Percentiles rank a stretch among this genome's conserved stretches.
These are phyloP conservation scores for Citrus maxima DNA, from an alignment of 345 rosid species.

Conservation along the genomic window DNA sequence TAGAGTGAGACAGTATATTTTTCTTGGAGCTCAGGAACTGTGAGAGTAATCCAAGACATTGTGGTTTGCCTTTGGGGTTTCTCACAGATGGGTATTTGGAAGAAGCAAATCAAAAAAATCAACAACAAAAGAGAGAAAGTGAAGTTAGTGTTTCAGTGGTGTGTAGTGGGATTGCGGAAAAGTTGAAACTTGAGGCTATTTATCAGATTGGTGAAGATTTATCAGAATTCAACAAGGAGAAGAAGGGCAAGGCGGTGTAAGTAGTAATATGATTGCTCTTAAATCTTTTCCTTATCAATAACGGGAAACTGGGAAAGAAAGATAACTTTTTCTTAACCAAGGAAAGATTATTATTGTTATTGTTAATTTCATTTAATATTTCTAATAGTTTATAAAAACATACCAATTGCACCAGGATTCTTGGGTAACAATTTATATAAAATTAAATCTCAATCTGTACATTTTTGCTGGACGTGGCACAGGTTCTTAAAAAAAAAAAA, in stretches of 20 bases:
- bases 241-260: neutral
- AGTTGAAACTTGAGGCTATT: neutral
- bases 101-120: neutral
- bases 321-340: no score
- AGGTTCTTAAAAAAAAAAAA: no score
- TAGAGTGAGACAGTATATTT: neutral
- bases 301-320: neutral
- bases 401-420: no score
- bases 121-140: neutral
- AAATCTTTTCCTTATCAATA: neutral
- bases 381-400: no score
- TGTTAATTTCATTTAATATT: no score
- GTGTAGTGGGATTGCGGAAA: neutral
- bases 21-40: no score
- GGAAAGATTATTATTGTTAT: no score
- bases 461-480: no score
- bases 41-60: no score
- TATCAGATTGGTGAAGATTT: neutral
- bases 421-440: no score
- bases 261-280: neutral
- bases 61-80: neutral
- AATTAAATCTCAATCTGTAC: no score
- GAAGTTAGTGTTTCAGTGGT: neutral
- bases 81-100: neutral
- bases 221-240: neutral